Percentiles rank a stretch among this genome's conserved stretches.
Evolutionary conservation across 148 eudicot genomes (phyloP).

Genomic region (Silene uniflora): DNA sequence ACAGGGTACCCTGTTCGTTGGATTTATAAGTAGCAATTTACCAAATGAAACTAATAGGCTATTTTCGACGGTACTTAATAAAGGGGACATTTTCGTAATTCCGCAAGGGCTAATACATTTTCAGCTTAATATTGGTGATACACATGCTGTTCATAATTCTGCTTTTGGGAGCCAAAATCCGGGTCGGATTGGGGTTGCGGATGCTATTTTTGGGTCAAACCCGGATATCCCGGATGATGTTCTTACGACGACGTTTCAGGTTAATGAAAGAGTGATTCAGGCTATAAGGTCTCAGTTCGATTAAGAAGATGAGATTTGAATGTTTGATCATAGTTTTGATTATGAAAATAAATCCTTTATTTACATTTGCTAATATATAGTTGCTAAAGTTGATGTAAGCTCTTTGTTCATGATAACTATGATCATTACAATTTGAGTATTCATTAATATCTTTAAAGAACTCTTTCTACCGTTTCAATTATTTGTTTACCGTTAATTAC

Average conservation of each 20-base stretch:
- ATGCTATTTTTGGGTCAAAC: conserved; percentile 1
- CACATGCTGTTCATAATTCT: background rate
- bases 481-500: no score
- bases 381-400: no score
- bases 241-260: conserved; percentile 4
- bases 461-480: no score
- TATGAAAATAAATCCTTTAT: background rate
- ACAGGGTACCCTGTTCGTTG: conserved; percentile 15
- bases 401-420: no score
- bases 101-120: background rate
- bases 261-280: conserved; percentile 9
- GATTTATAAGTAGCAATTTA: conserved; percentile 13
- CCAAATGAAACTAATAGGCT: background rate
- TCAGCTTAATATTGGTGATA: conserved; percentile 8
- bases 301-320: background rate
- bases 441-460: no score
- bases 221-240: conserved; percentile 5
- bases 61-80: conserved; percentile 1
- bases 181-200: conserved; percentile 10
- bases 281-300: background rate
- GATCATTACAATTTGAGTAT: no score
- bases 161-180: conserved; percentile 15
- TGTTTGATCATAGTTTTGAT: background rate
- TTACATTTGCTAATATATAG: no score
- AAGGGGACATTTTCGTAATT: conserved; percentile 3